Conservation (phyloP, 495 filamentous ascomycete species). For the Letharia lupina region DNA sequence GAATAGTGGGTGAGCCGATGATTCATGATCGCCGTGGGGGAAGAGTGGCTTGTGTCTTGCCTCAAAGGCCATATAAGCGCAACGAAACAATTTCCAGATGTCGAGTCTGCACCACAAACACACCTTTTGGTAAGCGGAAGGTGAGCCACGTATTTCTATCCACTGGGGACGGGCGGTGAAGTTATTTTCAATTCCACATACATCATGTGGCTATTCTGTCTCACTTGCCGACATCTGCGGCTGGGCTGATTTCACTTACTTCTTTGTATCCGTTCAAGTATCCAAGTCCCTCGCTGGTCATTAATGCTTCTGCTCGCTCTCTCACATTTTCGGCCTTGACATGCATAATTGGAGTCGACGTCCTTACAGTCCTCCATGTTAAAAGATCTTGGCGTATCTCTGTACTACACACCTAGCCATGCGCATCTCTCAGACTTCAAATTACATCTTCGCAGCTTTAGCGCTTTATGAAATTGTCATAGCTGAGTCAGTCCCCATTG, state of each 20-base stretch:
- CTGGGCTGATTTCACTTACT: background rate
- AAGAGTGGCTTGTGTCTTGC: background rate
- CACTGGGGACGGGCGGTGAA: background rate
- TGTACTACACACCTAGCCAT: background rate
- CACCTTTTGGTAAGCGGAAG: background rate
- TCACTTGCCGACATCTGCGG: background rate
- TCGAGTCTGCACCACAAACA: background rate
- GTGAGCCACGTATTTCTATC: background rate
- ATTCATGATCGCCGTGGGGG: background rate
- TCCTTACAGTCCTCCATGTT: background rate
- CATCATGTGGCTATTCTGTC: background rate
- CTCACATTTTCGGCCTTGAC: background rate
- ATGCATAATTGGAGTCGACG: background rate
- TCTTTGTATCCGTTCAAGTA: background rate
- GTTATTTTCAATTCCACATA: background rate
- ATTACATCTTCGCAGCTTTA: background rate
- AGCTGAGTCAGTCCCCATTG: background rate
- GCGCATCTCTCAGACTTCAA: background rate
- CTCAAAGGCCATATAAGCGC: background rate
- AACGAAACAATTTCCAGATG: background rate
- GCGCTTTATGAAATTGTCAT: background rate
- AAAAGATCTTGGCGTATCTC: background rate
- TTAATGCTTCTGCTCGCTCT: background rate
- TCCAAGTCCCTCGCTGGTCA: background rate
- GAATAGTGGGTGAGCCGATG: background rate